A percentile compares a stretch with the other conserved stretches of the same genome.
Conservation (phyloP, 2,329 filamentous ascomycete genomes). For the Fusarium concolor region DNA sequence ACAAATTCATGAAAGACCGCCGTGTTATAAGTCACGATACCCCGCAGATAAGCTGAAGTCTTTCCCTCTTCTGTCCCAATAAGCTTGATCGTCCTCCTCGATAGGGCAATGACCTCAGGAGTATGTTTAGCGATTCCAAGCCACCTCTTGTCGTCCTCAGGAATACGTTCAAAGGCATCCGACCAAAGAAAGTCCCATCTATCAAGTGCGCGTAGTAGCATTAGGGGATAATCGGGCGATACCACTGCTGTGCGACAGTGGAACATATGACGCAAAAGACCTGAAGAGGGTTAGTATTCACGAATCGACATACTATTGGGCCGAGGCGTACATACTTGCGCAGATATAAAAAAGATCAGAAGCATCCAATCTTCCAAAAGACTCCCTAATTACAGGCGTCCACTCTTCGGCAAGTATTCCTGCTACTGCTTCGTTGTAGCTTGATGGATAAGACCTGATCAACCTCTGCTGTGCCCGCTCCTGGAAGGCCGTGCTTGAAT, state of each 20-base stretch:
- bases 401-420: constrained; percentile 19
- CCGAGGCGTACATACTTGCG: neutral
- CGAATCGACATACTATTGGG: accelerated
- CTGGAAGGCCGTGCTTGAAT: constrained; percentile 3
- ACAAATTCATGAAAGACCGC: constrained; percentile 20
- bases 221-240: neutral
- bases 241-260: constrained; percentile 16
- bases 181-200: constrained; percentile 32
- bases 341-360: constrained; percentile 9
- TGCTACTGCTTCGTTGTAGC: neutral
- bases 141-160: constrained; percentile 6
- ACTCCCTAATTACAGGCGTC: neutral
- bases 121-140: constrained; percentile 23
- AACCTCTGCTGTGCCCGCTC: neutral
- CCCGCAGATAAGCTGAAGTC: constrained; percentile 8
- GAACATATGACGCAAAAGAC: constrained; percentile 13
- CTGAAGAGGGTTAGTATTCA: neutral
- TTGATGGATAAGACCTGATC: neutral
- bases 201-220: constrained; percentile 9
- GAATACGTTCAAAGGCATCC: neutral
- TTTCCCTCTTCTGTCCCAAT: neutral
- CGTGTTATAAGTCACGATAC: constrained; percentile 14
- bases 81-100: constrained; percentile 8
- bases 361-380: neutral
- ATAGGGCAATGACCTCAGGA: constrained; percentile 17